Evolutionary conservation across 345 rosid species (phyloP), one percentile per base, ranked within the genome.

Genomic region (Ailanthus altissimus): DNA sequence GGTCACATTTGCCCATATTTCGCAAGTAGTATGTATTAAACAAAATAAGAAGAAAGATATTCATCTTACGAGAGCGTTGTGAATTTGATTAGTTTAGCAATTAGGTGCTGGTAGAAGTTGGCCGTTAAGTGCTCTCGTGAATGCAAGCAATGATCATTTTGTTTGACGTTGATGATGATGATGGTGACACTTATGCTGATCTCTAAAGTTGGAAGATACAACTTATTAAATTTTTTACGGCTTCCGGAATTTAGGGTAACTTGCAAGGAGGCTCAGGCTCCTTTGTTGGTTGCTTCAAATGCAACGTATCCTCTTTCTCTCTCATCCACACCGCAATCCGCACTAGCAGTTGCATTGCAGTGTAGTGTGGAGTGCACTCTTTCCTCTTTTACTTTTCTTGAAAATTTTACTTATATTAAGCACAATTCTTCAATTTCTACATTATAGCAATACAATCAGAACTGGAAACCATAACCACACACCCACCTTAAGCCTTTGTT

Each of bases 221-320:
- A 1, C 2, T 32, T 32, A 32, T 32, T 32, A 53, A 32, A 40
- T 65, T 26, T 70, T 53, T 70, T 32, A 53, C 74, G 74, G 74
- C 42, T 32, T 53, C 74, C 74, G 18, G 49, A 70, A 32, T 70
- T 47, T 68, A 68, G 72, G 72, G 72, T 68, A 14, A 16, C 38
- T 23, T 32, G 61, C 20, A 14, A 5, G 45, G 6, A 6, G 38
- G 64, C 40, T 54, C 3, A 54, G 25, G 25, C 23, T 60, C 10
- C 47, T 18, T 42, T 3, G 69, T 64, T 63, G 46, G 69, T 49
- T 38, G 50, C 36, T 54, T 54, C 49, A 71, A 56, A 71, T 38
- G 26, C 14, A 6, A 72, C 14, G 63, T 16, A 0, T 49, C 21
- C 4, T 51, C 26, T 5, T 16, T 10, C 54, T 23, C 42, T 45